These are phyloP conservation scores for Mollisia scopiformis DNA, from an alignment of 2,329 filamentous ascomycete species.

Conservation along the genomic window DNA sequence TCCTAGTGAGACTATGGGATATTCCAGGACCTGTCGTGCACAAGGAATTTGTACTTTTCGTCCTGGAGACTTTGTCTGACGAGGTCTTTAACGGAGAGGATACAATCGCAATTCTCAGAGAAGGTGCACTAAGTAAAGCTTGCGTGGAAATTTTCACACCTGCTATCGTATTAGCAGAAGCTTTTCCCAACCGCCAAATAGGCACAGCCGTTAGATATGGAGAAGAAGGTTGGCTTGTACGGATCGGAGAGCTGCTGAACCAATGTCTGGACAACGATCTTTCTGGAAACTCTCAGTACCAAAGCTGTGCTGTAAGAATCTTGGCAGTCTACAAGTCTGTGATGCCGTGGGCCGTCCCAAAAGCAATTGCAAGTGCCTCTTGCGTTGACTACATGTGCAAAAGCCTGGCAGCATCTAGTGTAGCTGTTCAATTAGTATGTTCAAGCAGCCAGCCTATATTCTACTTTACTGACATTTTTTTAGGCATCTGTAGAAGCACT, in stretches of 20 bases:
- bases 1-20: slow-evolving; percentile 84
- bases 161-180: slow-evolving; percentile 70
- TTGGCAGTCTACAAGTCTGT: slow-evolving; percentile 78
- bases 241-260: slow-evolving; percentile 74
- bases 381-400: slow-evolving; percentile 73
- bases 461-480: slow-evolving; percentile 21
- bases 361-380: slow-evolving; percentile 72
- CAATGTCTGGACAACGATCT: slow-evolving; percentile 71
- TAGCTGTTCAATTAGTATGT: slow-evolving; percentile 74
- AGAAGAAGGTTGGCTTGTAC: slow-evolving; percentile 83
- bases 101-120: slow-evolving; percentile 78
- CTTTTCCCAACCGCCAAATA: slow-evolving; percentile 72
- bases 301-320: slow-evolving; percentile 73
- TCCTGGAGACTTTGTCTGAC: slow-evolving; percentile 90
- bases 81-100: slow-evolving; percentile 94
- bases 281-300: slow-evolving; percentile 67
- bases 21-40: slow-evolving; percentile 61
- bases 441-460: background rate
- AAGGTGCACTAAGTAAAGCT: slow-evolving; percentile 82
- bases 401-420: slow-evolving; percentile 69
- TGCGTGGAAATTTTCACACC: slow-evolving; percentile 95
- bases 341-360: slow-evolving; percentile 86
- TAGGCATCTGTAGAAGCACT: slow-evolving; percentile 81
- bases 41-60: slow-evolving; percentile 85
- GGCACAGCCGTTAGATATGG: slow-evolving; percentile 71